phyloP scores from a whole-genome alignment of 768 basidiomycete genomes.

The Macrolepiota albuminosa region DNA sequence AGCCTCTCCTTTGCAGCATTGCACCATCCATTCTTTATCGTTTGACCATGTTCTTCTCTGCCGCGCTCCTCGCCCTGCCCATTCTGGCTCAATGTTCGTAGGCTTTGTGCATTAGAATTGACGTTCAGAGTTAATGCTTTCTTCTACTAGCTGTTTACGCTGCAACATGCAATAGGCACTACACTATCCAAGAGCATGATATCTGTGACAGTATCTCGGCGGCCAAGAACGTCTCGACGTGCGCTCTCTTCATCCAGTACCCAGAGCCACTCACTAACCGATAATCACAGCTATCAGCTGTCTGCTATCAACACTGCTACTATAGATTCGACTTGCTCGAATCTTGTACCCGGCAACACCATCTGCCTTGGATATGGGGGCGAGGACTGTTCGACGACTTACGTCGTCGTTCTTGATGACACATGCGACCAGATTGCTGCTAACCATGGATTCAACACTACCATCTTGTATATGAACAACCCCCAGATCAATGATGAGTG shows the following conservation, averaged over 20 bases:
- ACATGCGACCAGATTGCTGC: constrained; percentile 49
- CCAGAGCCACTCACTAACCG: constrained; percentile 1
- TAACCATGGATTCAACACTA: constrained; percentile 39
- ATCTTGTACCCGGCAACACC: constrained; percentile 44
- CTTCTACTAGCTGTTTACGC: constrained; percentile 26
- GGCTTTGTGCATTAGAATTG: background rate
- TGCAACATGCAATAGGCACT: constrained; percentile 50
- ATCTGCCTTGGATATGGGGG: constrained; percentile 60
- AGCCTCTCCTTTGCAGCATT: constrained; percentile 19
- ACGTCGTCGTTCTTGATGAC: constrained; percentile 54
- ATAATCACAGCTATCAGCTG: constrained; percentile 60
- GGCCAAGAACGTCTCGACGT: constrained; percentile 59
- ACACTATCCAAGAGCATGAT: constrained; percentile 53
- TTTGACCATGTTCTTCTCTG: constrained; percentile 25
- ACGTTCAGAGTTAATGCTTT: background rate
- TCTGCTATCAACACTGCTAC: constrained; percentile 49
- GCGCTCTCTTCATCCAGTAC: constrained; percentile 17
- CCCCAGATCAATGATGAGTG: constrained; percentile 58
- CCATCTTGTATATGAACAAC: constrained; percentile 64
- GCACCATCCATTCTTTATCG: constrained; percentile 17
- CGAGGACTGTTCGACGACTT: constrained; percentile 59
- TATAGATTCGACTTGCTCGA: constrained; percentile 52
- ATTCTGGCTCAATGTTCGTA: constrained; percentile 40
- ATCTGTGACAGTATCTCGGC: constrained; percentile 68
- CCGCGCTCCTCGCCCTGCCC: constrained; percentile 41